phyloP scores from a whole-genome alignment of 1,284 basidiomycete species.

The Cerrena zonata region DNA sequence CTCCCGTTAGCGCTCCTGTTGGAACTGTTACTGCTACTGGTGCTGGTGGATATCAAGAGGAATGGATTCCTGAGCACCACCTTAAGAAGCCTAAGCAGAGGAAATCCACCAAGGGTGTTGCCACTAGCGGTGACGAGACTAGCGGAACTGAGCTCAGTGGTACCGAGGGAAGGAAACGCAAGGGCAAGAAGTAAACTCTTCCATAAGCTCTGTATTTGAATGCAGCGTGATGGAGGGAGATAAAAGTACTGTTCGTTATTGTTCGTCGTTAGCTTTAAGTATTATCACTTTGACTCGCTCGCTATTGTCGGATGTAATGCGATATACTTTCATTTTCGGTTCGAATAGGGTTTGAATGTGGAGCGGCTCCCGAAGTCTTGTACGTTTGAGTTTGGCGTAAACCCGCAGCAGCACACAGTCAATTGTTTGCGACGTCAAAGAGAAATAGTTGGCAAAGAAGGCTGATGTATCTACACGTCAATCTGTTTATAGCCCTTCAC shows the following conservation, averaged over 20 bases:
- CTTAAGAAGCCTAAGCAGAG: conserved; percentile 59
- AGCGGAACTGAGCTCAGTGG: conserved; percentile 57
- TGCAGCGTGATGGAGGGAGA: background rate
- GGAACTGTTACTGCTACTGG: conserved; percentile 61
- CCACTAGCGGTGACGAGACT: conserved; percentile 63
- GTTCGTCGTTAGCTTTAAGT: background rate
- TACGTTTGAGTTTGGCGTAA: too few species aligned
- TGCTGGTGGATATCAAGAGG: conserved; percentile 76
- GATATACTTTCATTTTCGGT: too few species aligned
- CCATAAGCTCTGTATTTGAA: too few species aligned
- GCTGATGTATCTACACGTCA: conserved; percentile 24
- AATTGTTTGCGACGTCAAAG: too few species aligned
- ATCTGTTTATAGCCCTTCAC: conserved; percentile 36
- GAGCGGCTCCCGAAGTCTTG: too few species aligned
- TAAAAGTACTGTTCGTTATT: conserved; percentile 5
- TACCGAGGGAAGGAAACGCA: conserved; percentile 53
- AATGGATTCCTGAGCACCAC: conserved; percentile 89
- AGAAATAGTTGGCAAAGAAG: background rate
- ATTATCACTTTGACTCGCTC: background rate
- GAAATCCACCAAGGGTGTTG: conserved; percentile 40
- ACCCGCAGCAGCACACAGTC: too few species aligned
- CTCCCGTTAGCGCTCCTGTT: conserved; percentile 52
- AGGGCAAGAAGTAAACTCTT: conserved; percentile 52
- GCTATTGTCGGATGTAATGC: background rate
- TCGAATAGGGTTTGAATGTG: too few species aligned